Conservation (phyloP, 805 yeast genomes). For the Wickerhamomyces bisporus region DNA sequence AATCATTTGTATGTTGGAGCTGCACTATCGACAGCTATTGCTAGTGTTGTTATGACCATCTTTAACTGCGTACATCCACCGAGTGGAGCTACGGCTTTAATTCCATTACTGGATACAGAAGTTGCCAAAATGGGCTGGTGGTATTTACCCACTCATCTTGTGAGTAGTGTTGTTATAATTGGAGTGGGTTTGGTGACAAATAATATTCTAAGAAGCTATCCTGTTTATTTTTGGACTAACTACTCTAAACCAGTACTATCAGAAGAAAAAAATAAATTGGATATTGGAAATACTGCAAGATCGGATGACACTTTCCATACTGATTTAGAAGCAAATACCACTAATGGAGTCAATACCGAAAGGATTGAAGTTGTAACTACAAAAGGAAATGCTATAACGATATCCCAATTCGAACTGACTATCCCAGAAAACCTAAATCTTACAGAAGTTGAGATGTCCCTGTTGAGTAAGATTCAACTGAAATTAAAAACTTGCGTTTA, state of each 20-base stretch:
- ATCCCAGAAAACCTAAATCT: too few species aligned
- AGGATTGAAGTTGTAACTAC: too few species aligned
- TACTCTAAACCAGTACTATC: conserved; percentile 5
- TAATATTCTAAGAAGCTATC: conserved; percentile 49
- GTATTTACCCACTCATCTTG: conserved; percentile 51
- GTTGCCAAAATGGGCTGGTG: conserved; percentile 58
- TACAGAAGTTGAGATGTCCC: too few species aligned
- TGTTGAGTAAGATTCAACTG: too few species aligned
- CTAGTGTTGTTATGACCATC: conserved; percentile 49
- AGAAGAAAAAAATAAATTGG: not conserved
- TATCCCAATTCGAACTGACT: too few species aligned
- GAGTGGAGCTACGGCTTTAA: conserved; percentile 62
- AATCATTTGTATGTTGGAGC: conserved; percentile 53
- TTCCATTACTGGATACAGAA: conserved; percentile 44
- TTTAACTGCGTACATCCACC: conserved; percentile 65
- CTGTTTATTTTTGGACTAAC: conserved; percentile 53
- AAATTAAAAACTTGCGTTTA: too few species aligned
- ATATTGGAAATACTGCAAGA: not conserved
- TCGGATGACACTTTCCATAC: too few species aligned
- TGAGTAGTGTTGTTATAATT: conserved; percentile 43
- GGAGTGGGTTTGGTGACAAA: conserved; percentile 48
- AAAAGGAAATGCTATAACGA: too few species aligned
- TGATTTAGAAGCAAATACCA: too few species aligned
- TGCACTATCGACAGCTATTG: conserved; percentile 48
- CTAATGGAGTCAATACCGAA: too few species aligned